Evolutionary conservation across 2,329 filamentous ascomycete species (phyloP).

Genomic region (Aspergillus sp.): DNA sequence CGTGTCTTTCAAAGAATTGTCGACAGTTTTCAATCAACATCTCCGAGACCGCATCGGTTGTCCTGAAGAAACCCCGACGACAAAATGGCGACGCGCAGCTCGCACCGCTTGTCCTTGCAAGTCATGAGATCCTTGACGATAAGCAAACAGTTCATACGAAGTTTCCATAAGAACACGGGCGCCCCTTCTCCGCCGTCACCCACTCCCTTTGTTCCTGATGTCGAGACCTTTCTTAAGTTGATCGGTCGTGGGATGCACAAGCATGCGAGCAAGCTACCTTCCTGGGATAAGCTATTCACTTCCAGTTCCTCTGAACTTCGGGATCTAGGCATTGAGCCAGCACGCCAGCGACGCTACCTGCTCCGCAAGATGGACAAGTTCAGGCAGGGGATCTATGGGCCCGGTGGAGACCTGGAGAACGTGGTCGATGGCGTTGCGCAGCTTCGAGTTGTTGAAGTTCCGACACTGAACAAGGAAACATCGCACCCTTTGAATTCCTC

Average conservation of each 20-base stretch:
- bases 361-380: conserved; percentile 87
- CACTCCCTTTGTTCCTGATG: conserved; percentile 83
- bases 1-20: not conserved
- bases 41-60: not conserved
- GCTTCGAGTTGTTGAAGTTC: conserved; percentile 60
- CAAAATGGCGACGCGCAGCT: conserved; percentile 36
- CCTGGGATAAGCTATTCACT: conserved; percentile 88
- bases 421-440: conserved; percentile 66
- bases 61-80: not conserved
- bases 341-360: conserved; percentile 79
- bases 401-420: conserved; percentile 77
- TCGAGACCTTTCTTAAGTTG: conserved; percentile 80
- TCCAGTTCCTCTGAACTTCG: conserved; percentile 75
- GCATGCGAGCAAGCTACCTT: conserved; percentile 82
- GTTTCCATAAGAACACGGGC: conserved; percentile 44
- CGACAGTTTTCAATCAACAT: not conserved
- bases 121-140: conserved; percentile 27
- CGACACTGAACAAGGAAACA: conserved; percentile 30
- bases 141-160: conserved; percentile 40
- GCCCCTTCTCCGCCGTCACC: conserved; percentile 63
- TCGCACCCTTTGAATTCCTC: conserved; percentile 45
- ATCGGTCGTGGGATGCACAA: conserved; percentile 85
- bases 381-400: conserved; percentile 72
- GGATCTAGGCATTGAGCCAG: conserved; percentile 82
- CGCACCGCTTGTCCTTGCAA: conserved; percentile 30